Percentiles rank a stretch among this genome's conserved stretches.
These are phyloP conservation scores for Colletotrichum sp. DNA, from an alignment of 2,329 filamentous ascomycete species.

Conservation along the genomic window DNA sequence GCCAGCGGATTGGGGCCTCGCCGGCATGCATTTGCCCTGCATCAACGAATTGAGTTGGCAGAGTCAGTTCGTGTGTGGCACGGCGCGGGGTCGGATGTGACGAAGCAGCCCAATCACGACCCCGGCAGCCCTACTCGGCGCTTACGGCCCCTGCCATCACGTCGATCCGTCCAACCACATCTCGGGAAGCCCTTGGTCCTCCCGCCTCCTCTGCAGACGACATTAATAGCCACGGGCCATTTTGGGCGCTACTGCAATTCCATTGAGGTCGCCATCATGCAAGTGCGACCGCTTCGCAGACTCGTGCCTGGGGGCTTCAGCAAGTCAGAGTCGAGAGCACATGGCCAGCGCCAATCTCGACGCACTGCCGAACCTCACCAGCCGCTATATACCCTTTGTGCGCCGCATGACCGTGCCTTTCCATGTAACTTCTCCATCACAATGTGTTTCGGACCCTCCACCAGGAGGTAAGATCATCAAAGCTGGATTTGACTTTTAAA, in stretches of 20 bases:
- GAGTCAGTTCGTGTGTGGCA: slow-evolving; percentile 15
- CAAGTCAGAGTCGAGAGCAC: slow-evolving; percentile 49
- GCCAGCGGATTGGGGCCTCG: neutral
- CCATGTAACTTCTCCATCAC: slow-evolving; percentile 52
- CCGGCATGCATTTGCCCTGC: neutral
- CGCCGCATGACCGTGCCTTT: slow-evolving; percentile 45
- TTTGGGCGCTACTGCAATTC: slow-evolving; percentile 35
- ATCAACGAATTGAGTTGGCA: slow-evolving; percentile 21
- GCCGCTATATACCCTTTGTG: slow-evolving; percentile 62
- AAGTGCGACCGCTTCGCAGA: slow-evolving; percentile 34
- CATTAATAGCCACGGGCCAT: slow-evolving; percentile 30
- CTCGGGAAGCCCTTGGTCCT: slow-evolving; percentile 24
- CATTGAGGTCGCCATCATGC: slow-evolving; percentile 42
- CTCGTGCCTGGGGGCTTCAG: slow-evolving; percentile 34
- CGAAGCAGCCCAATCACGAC: slow-evolving; percentile 28
- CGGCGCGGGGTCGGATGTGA: slow-evolving; percentile 23
- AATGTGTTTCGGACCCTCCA: slow-evolving; percentile 56
- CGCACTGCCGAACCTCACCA: slow-evolving; percentile 53
- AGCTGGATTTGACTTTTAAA: slow-evolving; percentile 29
- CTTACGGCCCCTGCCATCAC: slow-evolving; percentile 41
- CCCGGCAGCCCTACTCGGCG: slow-evolving; percentile 31
- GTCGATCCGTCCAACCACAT: slow-evolving; percentile 45
- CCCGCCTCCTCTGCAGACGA: slow-evolving; percentile 28
- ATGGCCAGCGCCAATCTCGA: slow-evolving; percentile 45
- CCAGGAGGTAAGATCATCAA: slow-evolving; percentile 47